Percentiles rank a stretch among this genome's conserved stretches.
These are phyloP conservation scores for Laetiporus sulphureus DNA, from an alignment of 1,284 basidiomycete species.

Conservation along the genomic window DNA sequence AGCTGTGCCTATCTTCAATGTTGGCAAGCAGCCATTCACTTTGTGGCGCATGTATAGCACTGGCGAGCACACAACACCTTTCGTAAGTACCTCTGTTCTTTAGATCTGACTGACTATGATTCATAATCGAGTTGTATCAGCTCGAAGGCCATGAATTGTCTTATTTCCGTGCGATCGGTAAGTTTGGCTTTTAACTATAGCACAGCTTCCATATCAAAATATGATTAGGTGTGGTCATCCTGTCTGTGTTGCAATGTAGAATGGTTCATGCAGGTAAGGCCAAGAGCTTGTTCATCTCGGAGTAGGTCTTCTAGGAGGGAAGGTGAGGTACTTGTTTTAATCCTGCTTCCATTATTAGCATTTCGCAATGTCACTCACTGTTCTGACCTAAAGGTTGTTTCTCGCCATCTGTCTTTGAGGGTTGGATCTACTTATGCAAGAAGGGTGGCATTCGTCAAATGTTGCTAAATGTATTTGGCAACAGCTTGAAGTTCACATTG, in stretches of 20 bases:
- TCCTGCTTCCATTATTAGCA: too few relatives aligned
- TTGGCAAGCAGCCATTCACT: constrained; percentile 91
- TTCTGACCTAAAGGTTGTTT: too few relatives aligned
- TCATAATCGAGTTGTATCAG: constrained; percentile 30
- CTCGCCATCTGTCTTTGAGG: constrained; percentile 36
- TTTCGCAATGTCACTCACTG: too few relatives aligned
- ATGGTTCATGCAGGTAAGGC: constrained; percentile 95
- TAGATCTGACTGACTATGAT: constrained; percentile 2
- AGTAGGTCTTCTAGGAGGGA: constrained; percentile 40
- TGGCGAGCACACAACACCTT: constrained; percentile 71
- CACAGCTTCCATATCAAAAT: too few relatives aligned
- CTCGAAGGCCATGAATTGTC: constrained; percentile 91
- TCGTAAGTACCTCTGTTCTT: constrained; percentile 46
- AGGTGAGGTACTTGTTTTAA: constrained; percentile 9
- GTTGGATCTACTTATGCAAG: constrained; percentile 88
- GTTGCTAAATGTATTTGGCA: constrained; percentile 94
- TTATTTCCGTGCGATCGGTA: constrained; percentile 82
- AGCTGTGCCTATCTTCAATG: constrained; percentile 91
- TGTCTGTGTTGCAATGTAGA: constrained; percentile 86
- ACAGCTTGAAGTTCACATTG: constrained; percentile 89
- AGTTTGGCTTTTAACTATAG: too few relatives aligned
- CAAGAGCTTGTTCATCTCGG: constrained; percentile 86
- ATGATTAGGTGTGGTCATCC: constrained; percentile 76
- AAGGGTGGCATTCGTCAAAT: constrained; percentile 89
- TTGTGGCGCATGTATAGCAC: constrained; percentile 88